Conservation (phyloP, 2,329 filamentous ascomycete species). For the Domatiomyces catenatus region DNA sequence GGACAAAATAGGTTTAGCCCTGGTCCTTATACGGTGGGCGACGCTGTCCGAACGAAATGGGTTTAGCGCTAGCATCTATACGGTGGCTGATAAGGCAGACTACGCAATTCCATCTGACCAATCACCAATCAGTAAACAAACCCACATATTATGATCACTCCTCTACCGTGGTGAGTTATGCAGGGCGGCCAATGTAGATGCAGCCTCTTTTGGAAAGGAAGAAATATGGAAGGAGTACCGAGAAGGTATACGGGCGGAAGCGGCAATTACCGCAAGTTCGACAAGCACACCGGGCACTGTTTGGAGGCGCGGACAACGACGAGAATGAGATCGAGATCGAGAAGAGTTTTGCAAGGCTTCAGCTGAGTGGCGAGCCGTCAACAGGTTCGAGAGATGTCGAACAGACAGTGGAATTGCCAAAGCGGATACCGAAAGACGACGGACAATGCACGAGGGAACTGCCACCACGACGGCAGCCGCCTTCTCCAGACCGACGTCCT, state of each 20-base stretch:
- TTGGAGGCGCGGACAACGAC: slow-evolving; percentile 7
- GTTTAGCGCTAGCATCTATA: too few relatives aligned
- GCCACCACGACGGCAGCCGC: neutral
- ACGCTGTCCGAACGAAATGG: too few relatives aligned
- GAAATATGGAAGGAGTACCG: slow-evolving; percentile 8
- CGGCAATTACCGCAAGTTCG: neutral
- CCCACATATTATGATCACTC: neutral
- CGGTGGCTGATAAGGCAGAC: too few relatives aligned
- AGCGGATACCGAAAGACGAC: neutral
- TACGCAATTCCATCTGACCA: too few relatives aligned
- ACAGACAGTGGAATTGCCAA: slow-evolving; percentile 3
- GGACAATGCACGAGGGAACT: slow-evolving; percentile 1
- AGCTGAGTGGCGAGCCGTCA: neutral
- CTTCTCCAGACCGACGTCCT: slow-evolving; percentile 3
- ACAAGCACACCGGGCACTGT: slow-evolving; percentile 1
- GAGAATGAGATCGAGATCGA: slow-evolving; percentile 10
- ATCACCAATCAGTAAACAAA: too few relatives aligned
- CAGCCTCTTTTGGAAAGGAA: slow-evolving; percentile 9
- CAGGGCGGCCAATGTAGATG: neutral
- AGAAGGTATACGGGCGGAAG: slow-evolving; percentile 14
- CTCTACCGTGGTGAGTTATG: too few relatives aligned
- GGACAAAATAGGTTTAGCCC: too few relatives aligned
- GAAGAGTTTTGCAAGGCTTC: slow-evolving; percentile 11
- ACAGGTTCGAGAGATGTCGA: neutral
- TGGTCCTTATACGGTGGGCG: too few relatives aligned